A percentile compares a stretch with the other conserved stretches of the same genome.
phyloP scores from a whole-genome alignment of 257 asterid species.

The Solanum pimpinellifolium region DNA sequence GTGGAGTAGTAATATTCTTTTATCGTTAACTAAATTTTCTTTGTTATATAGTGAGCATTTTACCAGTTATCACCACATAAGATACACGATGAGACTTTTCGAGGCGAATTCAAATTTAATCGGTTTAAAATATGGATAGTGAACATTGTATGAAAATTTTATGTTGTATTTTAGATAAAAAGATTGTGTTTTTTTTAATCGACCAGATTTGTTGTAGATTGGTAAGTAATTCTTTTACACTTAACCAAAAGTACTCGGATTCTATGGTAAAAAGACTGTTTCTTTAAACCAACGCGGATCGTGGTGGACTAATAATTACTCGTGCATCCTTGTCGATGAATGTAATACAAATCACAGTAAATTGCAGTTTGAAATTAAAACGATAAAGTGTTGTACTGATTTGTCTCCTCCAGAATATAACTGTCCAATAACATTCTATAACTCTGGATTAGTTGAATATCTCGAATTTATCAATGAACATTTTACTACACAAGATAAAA shows the following conservation, averaged over 20 bases:
- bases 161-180: background rate
- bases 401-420: rapidly evolving
- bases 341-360: background rate
- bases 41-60: background rate
- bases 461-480: rapidly evolving
- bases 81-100: background rate
- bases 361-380: too few species aligned
- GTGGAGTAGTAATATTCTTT: too few species aligned
- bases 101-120: too few species aligned
- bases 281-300: rapidly evolving
- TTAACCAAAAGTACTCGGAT: too few species aligned
- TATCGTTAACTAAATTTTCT: rapidly evolving
- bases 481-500: rapidly evolving
- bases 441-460: background rate
- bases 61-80: too few species aligned
- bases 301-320: background rate
- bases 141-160: rapidly evolving
- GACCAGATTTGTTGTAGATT: too few species aligned
- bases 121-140: rapidly evolving
- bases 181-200: background rate
- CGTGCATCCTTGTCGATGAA: rapidly evolving
- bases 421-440: rapidly evolving
- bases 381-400: rapidly evolving
- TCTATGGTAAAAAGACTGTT: background rate
- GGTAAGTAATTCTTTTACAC: too few species aligned